Evolutionary conservation across 345 rosid species (phyloP).

Genomic region (Salix koriyanagi): DNA sequence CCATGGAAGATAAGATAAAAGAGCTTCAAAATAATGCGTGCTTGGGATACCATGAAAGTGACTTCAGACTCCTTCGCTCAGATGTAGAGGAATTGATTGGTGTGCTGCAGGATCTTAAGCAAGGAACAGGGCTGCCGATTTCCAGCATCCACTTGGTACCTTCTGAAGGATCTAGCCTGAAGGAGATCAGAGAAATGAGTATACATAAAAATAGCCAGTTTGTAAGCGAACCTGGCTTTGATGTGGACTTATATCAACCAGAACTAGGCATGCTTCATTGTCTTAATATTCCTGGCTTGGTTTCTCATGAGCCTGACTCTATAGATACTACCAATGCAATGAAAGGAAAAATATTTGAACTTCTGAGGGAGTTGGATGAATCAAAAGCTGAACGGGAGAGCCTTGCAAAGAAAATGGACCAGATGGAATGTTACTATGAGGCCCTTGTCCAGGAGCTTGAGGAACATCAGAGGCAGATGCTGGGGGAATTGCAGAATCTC

Average conservation of each 20-base stretch:
- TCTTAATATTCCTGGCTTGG: slow-evolving; percentile 54
- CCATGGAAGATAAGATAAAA: slow-evolving; percentile 65
- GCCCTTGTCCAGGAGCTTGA: slow-evolving; percentile 93
- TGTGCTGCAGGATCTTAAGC: slow-evolving; percentile 67
- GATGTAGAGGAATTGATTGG: slow-evolving; percentile 63
- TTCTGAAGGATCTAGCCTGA: slow-evolving; percentile 32
- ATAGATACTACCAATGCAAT: slow-evolving; percentile 48
- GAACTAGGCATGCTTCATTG: slow-evolving; percentile 66
- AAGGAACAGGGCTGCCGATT: slow-evolving; percentile 48
- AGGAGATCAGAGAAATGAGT: slow-evolving; percentile 39
- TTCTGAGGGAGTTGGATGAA: slow-evolving; percentile 78
- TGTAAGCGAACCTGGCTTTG: slow-evolving; percentile 44
- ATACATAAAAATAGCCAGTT: slow-evolving; percentile 40
- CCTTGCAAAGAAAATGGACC: slow-evolving; percentile 88
- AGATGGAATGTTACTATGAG: slow-evolving; percentile 99
- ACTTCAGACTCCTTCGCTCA: slow-evolving; percentile 44
- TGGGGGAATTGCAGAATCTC: slow-evolving; percentile 83
- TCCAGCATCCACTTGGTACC: slow-evolving; percentile 35
- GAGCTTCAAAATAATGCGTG: slow-evolving; percentile 67
- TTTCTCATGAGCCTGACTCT: slow-evolving; percentile 57
- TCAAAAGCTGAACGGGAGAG: slow-evolving; percentile 79
- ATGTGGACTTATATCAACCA: slow-evolving; percentile 65
- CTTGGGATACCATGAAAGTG: slow-evolving; percentile 65
- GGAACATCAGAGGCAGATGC: slow-evolving; percentile 92
- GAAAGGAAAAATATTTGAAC: slow-evolving; percentile 77